These are phyloP conservation scores for Eimeria necatrix DNA, from an alignment of 169 alveolate species.

Conservation along the genomic window DNA sequence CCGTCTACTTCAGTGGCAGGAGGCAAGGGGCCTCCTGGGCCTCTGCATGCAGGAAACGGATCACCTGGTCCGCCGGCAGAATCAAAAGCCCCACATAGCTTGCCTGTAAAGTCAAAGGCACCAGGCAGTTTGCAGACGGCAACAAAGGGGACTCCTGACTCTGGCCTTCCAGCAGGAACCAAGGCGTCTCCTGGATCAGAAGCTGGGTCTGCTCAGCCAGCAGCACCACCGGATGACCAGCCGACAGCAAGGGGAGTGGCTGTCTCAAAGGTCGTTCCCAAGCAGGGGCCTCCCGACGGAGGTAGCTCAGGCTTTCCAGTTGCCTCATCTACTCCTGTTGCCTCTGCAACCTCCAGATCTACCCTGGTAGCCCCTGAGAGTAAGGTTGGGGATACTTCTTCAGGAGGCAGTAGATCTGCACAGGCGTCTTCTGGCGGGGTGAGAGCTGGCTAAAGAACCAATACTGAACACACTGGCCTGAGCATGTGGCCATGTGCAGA, in stretches of 20 bases:
- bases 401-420: background rate
- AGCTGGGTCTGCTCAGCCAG: background rate
- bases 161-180: background rate
- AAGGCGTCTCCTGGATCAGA: background rate
- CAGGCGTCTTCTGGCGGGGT: background rate
- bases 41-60: background rate
- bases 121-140: background rate
- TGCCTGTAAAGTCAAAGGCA: background rate
- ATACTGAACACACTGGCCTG: no score
- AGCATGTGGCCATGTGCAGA: background rate
- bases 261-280: no score
- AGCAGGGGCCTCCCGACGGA: no score
- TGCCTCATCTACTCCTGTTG: background rate
- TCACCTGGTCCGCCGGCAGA: conserved; percentile 1
- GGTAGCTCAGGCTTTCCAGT: no score
- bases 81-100: background rate
- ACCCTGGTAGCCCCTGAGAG: background rate
- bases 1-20: background rate
- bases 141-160: background rate
- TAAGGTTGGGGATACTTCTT: background rate
- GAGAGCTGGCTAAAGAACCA: background rate
- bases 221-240: background rate
- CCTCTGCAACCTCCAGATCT: background rate
- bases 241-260: no score
- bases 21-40: background rate